These are phyloP conservation scores for Boletus rubroflammeus DNA, from an alignment of 768 basidiomycete genomes.

Conservation along the genomic window DNA sequence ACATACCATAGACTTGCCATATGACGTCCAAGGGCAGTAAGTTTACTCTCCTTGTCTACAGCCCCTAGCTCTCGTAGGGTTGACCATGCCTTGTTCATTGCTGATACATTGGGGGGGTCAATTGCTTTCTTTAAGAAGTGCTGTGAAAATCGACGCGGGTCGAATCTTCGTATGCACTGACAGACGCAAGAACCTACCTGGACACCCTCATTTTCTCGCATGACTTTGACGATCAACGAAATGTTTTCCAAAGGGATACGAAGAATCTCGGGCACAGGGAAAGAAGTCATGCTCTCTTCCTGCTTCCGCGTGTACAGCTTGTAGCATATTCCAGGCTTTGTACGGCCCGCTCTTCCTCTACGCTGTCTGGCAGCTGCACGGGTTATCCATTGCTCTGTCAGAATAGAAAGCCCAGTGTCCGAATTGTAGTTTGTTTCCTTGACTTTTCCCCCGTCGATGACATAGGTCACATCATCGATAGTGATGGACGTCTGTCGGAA, in stretches of 20 bases:
- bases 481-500: conserved; percentile 74
- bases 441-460: conserved; percentile 80
- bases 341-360: conserved; percentile 87
- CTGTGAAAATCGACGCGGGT: conserved; percentile 31
- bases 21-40: conserved; percentile 83
- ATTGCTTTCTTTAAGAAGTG: conserved; percentile 70
- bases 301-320: conserved; percentile 80
- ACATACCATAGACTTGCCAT: conserved; percentile 43
- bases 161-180: background rate
- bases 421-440: conserved; percentile 78
- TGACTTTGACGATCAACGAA: conserved; percentile 77
- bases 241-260: conserved; percentile 83
- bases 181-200: conserved; percentile 44
- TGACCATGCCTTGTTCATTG: conserved; percentile 74
- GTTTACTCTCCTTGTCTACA: conserved; percentile 52
- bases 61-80: conserved; percentile 78
- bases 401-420: conserved; percentile 63
- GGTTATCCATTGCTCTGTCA: conserved; percentile 79
- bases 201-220: conserved; percentile 73
- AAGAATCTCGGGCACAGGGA: conserved; percentile 84
- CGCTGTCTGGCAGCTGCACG: conserved; percentile 80
- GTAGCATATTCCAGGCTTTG: conserved; percentile 77
- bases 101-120: conserved; percentile 72
- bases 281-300: conserved; percentile 63
- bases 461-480: conserved; percentile 84